Base-by-base conservation (phyloP, 2,329 filamentous ascomycete genomes). In the Fusarium lyarnte region DNA sequence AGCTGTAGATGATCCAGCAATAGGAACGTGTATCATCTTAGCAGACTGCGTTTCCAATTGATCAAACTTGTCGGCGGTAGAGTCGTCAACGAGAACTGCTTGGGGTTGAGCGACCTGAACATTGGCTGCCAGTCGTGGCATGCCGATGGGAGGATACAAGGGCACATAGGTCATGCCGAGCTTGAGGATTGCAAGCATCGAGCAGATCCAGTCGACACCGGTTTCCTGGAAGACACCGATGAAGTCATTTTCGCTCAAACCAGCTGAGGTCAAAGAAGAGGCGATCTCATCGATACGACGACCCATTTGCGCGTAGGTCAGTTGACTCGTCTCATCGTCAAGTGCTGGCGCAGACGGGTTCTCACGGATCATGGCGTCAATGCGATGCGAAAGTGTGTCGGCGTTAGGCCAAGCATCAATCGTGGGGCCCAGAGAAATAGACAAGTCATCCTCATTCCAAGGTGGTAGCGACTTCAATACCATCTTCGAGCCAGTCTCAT, bases 101-200 rank as follows among this genome's bases (percentile, higher is more conserved):
- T 54, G 49, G 2, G 65, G 65, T 6, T 57, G 65, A 23, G 65
- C 55, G 19, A 53, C 65, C 29, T 61, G 42, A 1, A 68, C 36
- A 6, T 53, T 68, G 11, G 52, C 45, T 6, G 65, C 49, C 1
- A 68, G 33, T n/a, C 65, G 63, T 8, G 54, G 38, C 5, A 60
- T 53, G 3, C 53, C 53, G 1, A 47, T 60, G n/a, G 53, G 51
- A 8, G 62, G 41, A 45, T 68, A 58, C n/a, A 68, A 36, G 1
- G 65, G 65, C 25, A 68, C 54, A 19, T 68, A 68, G n/a, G 53
- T 55, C 39, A 53, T 58, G 7, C 65, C 61, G 1, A 66, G 29
- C 19, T 58, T 59, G 9, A 68, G 35, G 2, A 68, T 66, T 25
- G 65, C 65, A 4, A 68, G 49, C 33, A 68, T 42, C 4, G 61